Conservation (phyloP, 2,329 filamentous ascomycete species). For the Lecanicillium sp. region DNA sequence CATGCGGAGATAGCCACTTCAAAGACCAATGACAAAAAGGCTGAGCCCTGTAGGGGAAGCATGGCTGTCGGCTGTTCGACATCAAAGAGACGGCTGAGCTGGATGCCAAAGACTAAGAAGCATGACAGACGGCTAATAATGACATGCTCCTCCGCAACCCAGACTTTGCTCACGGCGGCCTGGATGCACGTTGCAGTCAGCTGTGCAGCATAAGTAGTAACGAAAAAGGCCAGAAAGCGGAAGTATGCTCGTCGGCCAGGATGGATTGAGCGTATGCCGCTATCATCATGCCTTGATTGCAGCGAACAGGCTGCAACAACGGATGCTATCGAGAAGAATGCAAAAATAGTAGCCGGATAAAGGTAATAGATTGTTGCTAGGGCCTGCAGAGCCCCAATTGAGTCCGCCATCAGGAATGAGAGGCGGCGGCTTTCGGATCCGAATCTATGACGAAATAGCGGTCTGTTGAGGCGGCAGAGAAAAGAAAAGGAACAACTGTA, state of each 20-base stretch:
- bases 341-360: constrained; percentile 47
- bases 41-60: constrained; percentile 56
- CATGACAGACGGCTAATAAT: constrained; percentile 53
- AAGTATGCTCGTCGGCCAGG: constrained; percentile 19
- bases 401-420: constrained; percentile 8
- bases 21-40: constrained; percentile 47
- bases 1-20: constrained; percentile 36
- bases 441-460: constrained; percentile 1
- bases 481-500: too few species aligned
- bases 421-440: neutral
- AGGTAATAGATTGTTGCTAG: constrained; percentile 46
- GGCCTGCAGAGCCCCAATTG: constrained; percentile 18
- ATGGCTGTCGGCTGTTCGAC: constrained; percentile 41
- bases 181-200: constrained; percentile 29
- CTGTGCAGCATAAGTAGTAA: constrained; percentile 40
- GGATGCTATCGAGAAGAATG: constrained; percentile 47
- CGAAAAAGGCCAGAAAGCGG: constrained; percentile 34
- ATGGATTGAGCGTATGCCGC: constrained; percentile 9
- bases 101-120: constrained; percentile 54
- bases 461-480: neutral
- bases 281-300: constrained; percentile 29
- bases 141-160: constrained; percentile 36
- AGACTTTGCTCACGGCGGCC: constrained; percentile 24
- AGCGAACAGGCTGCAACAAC: constrained; percentile 44
- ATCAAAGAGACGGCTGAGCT: constrained; percentile 46